A percentile compares a stretch with the other conserved stretches of the same genome.
These are phyloP conservation scores for Xylaria sp. DNA, from an alignment of 2,329 filamentous ascomycete genomes.

Conservation along the genomic window DNA sequence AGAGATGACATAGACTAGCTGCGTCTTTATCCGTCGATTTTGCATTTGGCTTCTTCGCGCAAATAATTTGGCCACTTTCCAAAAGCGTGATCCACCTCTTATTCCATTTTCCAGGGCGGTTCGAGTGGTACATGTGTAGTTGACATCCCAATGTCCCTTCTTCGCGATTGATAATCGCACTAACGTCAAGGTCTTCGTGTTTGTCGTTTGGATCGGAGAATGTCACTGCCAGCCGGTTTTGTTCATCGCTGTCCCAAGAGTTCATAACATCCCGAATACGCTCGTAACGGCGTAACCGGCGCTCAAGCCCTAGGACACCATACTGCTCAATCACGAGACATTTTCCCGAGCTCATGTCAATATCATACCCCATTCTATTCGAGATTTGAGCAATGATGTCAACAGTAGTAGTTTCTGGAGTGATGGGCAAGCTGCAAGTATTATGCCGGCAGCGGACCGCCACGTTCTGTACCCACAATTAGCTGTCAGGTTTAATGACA, in stretches of 20 bases:
- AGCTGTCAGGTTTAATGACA: slow-evolving; percentile 40
- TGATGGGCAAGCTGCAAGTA: slow-evolving; percentile 77
- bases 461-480: slow-evolving; percentile 65
- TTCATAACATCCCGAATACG: slow-evolving; percentile 88
- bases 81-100: slow-evolving; percentile 83
- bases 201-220: slow-evolving; percentile 67
- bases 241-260: slow-evolving; percentile 86
- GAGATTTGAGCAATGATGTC: slow-evolving; percentile 78
- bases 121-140: slow-evolving; percentile 82
- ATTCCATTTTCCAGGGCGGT: slow-evolving; percentile 85
- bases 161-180: slow-evolving; percentile 67
- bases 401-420: slow-evolving; percentile 76
- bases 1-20: slow-evolving; percentile 81
- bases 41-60: slow-evolving; percentile 76
- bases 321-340: slow-evolving; percentile 85
- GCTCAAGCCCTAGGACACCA: slow-evolving; percentile 78
- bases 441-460: slow-evolving; percentile 77
- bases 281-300: slow-evolving; percentile 87
- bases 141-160: slow-evolving; percentile 73
- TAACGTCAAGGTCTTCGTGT: slow-evolving; percentile 71
- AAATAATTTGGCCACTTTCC: slow-evolving; percentile 75
- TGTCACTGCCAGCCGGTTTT: slow-evolving; percentile 78
- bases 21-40: slow-evolving; percentile 72
- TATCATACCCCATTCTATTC: slow-evolving; percentile 67
- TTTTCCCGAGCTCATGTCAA: slow-evolving; percentile 68